phyloP scores from a whole-genome alignment of 2,329 filamentous ascomycete genomes.

The Alternaria incomplexa region DNA sequence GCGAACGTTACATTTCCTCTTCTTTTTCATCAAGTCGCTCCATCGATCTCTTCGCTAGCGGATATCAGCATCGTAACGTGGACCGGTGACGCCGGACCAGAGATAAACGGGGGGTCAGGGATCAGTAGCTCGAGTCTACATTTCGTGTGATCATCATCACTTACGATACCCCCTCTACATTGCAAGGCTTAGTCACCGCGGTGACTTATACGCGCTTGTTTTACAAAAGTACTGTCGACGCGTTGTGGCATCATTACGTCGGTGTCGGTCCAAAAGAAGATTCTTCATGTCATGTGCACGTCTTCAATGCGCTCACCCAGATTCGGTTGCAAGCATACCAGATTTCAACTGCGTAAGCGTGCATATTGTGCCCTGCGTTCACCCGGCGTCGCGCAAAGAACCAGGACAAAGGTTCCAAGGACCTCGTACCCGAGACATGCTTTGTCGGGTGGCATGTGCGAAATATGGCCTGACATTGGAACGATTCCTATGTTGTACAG shows the following conservation, averaged over 20 bases:
- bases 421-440: background rate
- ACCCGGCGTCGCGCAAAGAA: background rate
- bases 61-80: background rate
- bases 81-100: background rate
- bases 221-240: background rate
- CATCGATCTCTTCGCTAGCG: background rate
- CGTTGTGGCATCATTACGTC: background rate
- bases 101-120: background rate
- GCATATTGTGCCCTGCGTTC: background rate
- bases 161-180: background rate
- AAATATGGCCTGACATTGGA: background rate
- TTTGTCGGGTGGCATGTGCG: background rate
- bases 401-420: background rate
- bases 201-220: background rate
- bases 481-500: background rate
- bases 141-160: background rate
- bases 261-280: background rate
- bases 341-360: background rate
- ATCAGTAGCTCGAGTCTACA: background rate
- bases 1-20: background rate
- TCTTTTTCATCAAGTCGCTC: background rate
- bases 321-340: background rate
- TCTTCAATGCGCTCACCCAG: background rate
- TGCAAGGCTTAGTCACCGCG: background rate
- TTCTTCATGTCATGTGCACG: background rate